These are phyloP conservation scores for Daldinia decipiens DNA, from an alignment of 495 filamentous ascomycete genomes.

Conservation along the genomic window DNA sequence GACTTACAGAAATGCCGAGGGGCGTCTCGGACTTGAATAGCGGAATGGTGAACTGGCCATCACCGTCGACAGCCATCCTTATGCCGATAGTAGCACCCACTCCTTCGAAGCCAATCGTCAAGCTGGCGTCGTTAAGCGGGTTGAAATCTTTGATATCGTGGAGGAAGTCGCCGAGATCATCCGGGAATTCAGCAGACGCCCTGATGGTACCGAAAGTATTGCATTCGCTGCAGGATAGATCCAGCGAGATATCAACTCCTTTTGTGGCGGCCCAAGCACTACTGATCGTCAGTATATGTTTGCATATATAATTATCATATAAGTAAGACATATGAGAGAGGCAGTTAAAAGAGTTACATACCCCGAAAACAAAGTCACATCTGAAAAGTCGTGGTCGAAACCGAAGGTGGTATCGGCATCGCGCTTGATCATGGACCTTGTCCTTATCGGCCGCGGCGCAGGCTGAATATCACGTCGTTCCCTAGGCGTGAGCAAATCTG, in stretches of 20 bases:
- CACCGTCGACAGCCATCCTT: slow-evolving; percentile 13
- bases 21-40: slow-evolving; percentile 37
- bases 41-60: slow-evolving; percentile 37
- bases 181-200: slow-evolving; percentile 40
- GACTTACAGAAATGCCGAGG: slow-evolving; percentile 41
- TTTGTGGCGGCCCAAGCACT: slow-evolving; percentile 24
- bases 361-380: slow-evolving; percentile 37
- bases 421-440: slow-evolving; percentile 27
- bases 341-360: slow-evolving; percentile 8
- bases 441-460: slow-evolving; percentile 3
- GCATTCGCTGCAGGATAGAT: slow-evolving; percentile 39
- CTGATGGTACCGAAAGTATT: slow-evolving; percentile 36
- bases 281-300: background rate
- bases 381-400: slow-evolving; percentile 32
- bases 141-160: slow-evolving; percentile 31
- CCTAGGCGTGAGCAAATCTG: background rate
- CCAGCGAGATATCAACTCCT: slow-evolving; percentile 27
- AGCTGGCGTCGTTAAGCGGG: slow-evolving; percentile 38
- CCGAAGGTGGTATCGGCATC: slow-evolving; percentile 41
- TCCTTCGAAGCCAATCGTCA: slow-evolving; percentile 41
- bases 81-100: slow-evolving; percentile 41
- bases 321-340: background rate
- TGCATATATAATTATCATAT: background rate
- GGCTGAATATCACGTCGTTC: slow-evolving; percentile 12
- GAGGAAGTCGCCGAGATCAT: slow-evolving; percentile 37